Evolutionary conservation across 129 eudicot species (phyloP).

Genomic region (Cynara cardunculus): DNA sequence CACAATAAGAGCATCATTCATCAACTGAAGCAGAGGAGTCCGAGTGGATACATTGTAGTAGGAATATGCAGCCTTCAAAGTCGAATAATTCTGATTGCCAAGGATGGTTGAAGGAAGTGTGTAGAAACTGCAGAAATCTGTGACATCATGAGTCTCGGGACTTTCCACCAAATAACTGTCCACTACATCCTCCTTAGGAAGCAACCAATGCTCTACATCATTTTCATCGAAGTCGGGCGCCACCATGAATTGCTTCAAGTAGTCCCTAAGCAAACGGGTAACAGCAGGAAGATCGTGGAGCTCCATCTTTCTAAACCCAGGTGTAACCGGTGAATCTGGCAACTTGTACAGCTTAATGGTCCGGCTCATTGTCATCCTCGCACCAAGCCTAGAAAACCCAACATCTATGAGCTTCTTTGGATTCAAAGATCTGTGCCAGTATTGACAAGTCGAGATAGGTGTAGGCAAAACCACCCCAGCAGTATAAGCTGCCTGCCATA

Average conservation of each 20-base stretch:
- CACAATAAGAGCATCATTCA: conserved; percentile 57
- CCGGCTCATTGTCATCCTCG: conserved; percentile 64
- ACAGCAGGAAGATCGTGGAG: conserved; percentile 63
- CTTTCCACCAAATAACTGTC: conserved; percentile 59
- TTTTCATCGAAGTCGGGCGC: conserved; percentile 61
- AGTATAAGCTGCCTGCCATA: conserved; percentile 68
- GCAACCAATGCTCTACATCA: conserved; percentile 67
- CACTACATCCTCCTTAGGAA: conserved; percentile 52
- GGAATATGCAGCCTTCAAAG: conserved; percentile 59
- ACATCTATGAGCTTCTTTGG: conserved; percentile 63
- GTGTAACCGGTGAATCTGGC: conserved; percentile 48
- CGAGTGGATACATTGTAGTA: conserved; percentile 54
- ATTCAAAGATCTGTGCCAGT: conserved; percentile 60
- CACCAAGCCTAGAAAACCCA: conserved; percentile 66
- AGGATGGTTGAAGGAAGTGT: conserved; percentile 53
- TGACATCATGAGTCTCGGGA: conserved; percentile 44
- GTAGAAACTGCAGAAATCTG: conserved; percentile 60
- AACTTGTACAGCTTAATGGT: conserved; percentile 58
- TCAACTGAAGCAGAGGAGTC: conserved; percentile 56
- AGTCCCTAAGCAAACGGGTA: conserved; percentile 44
- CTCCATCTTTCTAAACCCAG: conserved; percentile 62
- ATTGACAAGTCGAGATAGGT: conserved; percentile 51
- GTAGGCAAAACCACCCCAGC: conserved; percentile 65
- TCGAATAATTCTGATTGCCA: conserved; percentile 48
- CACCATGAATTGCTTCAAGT: conserved; percentile 41